phyloP scores from a whole-genome alignment of 2,329 filamentous ascomycete species.

The Pseudopyrenochaeta lycopersici region DNA sequence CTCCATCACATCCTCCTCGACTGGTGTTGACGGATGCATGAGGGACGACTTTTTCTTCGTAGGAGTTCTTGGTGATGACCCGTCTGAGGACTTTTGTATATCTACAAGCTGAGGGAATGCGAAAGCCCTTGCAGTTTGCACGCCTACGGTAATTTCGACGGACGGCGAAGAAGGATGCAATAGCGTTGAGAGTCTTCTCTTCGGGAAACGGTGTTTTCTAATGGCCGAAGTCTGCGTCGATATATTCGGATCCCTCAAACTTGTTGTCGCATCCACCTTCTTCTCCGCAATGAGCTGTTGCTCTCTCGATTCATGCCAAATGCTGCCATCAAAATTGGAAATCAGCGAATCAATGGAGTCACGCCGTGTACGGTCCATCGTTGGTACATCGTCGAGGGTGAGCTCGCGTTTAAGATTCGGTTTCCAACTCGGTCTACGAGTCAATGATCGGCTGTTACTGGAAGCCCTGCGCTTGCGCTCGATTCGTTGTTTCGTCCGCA shows the following conservation, averaged over 20 bases:
- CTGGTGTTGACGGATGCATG: conserved; percentile 8
- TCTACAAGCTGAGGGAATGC: neutral
- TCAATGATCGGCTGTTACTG: conserved; percentile 17
- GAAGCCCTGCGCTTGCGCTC: conserved; percentile 13
- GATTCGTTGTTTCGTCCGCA: conserved; percentile 4
- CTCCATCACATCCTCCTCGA: too few relatives aligned
- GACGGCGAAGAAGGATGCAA: conserved; percentile 15
- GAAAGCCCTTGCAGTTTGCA: neutral
- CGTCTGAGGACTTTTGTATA: neutral
- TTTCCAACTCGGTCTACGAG: conserved; percentile 29
- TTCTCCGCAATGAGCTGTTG: neutral
- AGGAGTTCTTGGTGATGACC: neutral
- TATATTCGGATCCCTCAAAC: neutral
- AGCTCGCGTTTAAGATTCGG: conserved; percentile 37
- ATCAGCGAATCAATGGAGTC: conserved; percentile 21
- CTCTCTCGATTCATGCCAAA: neutral
- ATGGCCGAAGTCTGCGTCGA: neutral
- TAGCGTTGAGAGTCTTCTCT: conserved; percentile 9
- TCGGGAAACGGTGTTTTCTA: neutral
- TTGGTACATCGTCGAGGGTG: conserved; percentile 4
- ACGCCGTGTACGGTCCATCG: conserved; percentile 1
- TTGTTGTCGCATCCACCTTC: neutral
- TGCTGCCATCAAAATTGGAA: conserved; percentile 15
- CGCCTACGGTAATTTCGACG: neutral
- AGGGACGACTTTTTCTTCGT: conserved; percentile 4